Percentiles rank a stretch among this genome's conserved stretches.
Evolutionary conservation across 805 yeast species (phyloP).

Genomic region (Jamesozyma gamospora): DNA sequence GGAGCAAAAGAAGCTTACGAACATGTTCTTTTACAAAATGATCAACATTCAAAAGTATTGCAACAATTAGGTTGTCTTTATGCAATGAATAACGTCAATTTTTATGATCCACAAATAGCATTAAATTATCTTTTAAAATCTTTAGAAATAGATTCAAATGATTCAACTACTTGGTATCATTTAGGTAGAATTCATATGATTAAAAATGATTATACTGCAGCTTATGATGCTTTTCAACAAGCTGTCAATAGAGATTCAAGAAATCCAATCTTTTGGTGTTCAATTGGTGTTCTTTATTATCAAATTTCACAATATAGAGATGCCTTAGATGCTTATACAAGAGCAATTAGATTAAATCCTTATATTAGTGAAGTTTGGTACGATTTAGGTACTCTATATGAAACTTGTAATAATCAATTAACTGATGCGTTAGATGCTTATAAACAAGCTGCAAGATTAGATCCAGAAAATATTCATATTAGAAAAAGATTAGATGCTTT

Average conservation of each 20-base stretch:
- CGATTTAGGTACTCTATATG: conserved; percentile 92
- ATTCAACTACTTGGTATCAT: conserved; percentile 96
- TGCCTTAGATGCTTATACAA: conserved; percentile 93
- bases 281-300: conserved; percentile 90
- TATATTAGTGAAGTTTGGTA: conserved; percentile 98
- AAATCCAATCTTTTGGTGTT: conserved; percentile 97
- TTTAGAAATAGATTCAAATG: conserved; percentile 77
- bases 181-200: conserved; percentile 96
- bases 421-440: conserved; percentile 95
- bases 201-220: conserved; percentile 86
- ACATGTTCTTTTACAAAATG: conserved; percentile 78
- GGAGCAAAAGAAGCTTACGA: conserved; percentile 95
- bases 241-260: conserved; percentile 95
- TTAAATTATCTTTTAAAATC: conserved; percentile 75
- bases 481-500: conserved; percentile 86
- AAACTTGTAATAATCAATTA: conserved; percentile 92
- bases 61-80: conserved; percentile 94
- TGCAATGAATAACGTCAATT: conserved; percentile 48
- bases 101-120: conserved; percentile 78
- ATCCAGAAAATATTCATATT: conserved; percentile 89
- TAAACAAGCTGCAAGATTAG: conserved; percentile 89
- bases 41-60: conserved; percentile 89
- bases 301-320: conserved; percentile 94
- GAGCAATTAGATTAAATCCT: conserved; percentile 93
- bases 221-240: conserved; percentile 97